phyloP scores from a whole-genome alignment of 805 yeast genomes.

The Huiozyma naganishii region DNA sequence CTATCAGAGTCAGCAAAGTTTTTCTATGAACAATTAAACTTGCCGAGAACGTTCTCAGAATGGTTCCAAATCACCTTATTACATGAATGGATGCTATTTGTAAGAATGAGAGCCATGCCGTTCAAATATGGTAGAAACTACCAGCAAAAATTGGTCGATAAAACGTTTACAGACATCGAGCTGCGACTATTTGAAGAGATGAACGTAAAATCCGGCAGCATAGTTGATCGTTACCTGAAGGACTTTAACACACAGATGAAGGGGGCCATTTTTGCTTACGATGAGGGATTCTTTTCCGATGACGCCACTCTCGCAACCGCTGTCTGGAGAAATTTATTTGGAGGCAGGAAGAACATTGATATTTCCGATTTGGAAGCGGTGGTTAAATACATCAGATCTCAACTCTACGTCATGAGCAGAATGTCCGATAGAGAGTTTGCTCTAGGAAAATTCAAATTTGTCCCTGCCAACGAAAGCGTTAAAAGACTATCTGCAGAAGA shows the following conservation, averaged over 20 bases:
- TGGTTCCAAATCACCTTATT: conserved; percentile 90
- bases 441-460: conserved; percentile 76
- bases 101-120: conserved; percentile 95
- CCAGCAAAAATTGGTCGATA: conserved; percentile 84
- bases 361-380: conserved; percentile 75
- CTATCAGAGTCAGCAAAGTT: conserved; percentile 65
- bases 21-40: conserved; percentile 71
- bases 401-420: conserved; percentile 74
- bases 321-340: conserved; percentile 83
- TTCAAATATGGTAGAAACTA: conserved; percentile 78
- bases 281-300: conserved; percentile 77
- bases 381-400: conserved; percentile 84
- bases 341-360: conserved; percentile 73
- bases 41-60: conserved; percentile 85
- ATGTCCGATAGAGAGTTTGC: conserved; percentile 90
- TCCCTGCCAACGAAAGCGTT: conserved; percentile 71
- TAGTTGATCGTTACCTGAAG: conserved; percentile 76
- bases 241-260: conserved; percentile 84
- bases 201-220: conserved; percentile 69
- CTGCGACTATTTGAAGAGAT: conserved; percentile 74
- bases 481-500: conserved; percentile 59
- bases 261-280: conserved; percentile 84
- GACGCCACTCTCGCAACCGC: conserved; percentile 73
- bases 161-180: conserved; percentile 85
- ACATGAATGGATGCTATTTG: conserved; percentile 89